Base-by-base conservation (phyloP, 768 basidiomycete genomes). In the Pleurotus sapidus region DNA sequence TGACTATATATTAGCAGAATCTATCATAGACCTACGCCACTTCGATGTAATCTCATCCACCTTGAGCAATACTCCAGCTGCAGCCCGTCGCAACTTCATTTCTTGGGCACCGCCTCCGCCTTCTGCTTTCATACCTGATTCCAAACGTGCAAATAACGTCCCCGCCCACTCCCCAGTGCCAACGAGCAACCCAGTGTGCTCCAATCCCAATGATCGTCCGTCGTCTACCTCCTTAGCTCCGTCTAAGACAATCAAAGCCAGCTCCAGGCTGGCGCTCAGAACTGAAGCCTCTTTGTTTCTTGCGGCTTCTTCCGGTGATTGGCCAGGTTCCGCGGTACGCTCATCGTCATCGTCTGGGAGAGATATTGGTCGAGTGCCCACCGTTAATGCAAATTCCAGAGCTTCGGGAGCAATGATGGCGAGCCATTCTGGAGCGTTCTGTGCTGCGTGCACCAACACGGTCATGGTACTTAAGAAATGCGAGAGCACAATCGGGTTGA, bases 111-210 rank as follows among this genome's bases (percentile, higher is more conserved):
- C 89, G 46, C 91, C 88, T 3, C 83, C 81, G 2, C 88, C 84
- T 59, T 79, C 72, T 23, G 87, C 71, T 49, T 72, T 81, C 40
- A 81, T 65, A 1, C 94, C 90, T 61, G 79, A 79, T 57, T 92
- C 89, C 56, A 95, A 68, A 53, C 65, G 70, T 8, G 75, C 68
- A 65, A 95, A 88, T 2, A 95, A 75, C 47, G 75, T 77, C 8
- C 77, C 75, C 1, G 88, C 91, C 95, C 95, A 97, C 67, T 95
- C 93, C 4, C 87, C 85, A 1, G 81, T 72, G 1, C 86, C 87
- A 20, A 93, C 70, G 34, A 96, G 64, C 18, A 95, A 70, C 11
- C 80, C 74, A 0, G 89, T 83, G 63, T 93, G 86, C 51, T 95
- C 94, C 47, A 91, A 74, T 12, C 87, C 80, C 38, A 98, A 71